Evolutionary conservation across 139 green algal species (phyloP), one percentile per base, ranked within the genome.

Genomic region (Micromonas commoda): DNA sequence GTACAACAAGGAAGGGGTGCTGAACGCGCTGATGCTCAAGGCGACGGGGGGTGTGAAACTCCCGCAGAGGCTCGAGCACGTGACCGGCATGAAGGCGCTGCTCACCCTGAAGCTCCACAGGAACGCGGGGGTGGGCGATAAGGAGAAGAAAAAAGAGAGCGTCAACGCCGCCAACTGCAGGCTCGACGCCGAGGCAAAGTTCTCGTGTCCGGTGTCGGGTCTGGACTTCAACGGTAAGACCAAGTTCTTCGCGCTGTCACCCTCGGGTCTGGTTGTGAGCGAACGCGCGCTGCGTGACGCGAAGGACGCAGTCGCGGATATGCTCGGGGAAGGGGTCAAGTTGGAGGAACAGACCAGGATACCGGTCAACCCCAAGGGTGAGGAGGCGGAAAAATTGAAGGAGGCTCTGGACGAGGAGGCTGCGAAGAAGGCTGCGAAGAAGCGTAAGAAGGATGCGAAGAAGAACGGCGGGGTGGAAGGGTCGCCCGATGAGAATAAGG

Each of bases 211-310:
- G 19, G 31, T 75, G 21, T 63, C 68, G 1, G 68, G 37, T 5
- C 53, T 75, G 34, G 68, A 75, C 38, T 75, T 75, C 33, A 75
- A 63, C 37, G 68, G 68, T 5, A 75, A 75, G 68, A 75, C 68
- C 20, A 75, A 75, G 37, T 75, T 75, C 37, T 19, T 75, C 37
- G 68, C 53, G 37, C 23, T 75, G 34, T n/a, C n/a, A 35, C 68
- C 68, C n/a, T 61, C 34, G 37, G 68, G 68, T 24, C 37, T 75
- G 2, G 68, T 75, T 6, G 68, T 75, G 23, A 29, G 34, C 29
- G 68, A 75, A 16, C 60, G 53, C 35, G 68, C 68, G 23, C 24
- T 75, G 28, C 68, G 68, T n/a, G 68, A 75, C 23, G 68, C 68
- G 24, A 61, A 63, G 53, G 35, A 29, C 19, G 38, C 37, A 24